Evolutionary conservation across 768 basidiomycete genomes (phyloP).

Genomic region (Rhizopogon rudus): DNA sequence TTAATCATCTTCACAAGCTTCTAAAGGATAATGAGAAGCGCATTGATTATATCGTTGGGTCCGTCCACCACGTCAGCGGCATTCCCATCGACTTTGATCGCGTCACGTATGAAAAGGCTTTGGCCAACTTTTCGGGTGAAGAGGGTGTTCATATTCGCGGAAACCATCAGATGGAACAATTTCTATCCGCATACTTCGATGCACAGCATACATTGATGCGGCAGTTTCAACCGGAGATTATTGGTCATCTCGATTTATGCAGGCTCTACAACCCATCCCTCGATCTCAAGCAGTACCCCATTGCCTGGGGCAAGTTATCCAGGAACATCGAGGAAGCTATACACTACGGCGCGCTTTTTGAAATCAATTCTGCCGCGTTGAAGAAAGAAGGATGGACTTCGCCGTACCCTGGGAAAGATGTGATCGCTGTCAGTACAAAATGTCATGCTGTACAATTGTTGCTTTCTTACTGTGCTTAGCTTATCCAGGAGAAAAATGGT

Average conservation of each 20-base stretch:
- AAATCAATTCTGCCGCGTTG: conserved; percentile 89
- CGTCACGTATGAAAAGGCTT: conserved; percentile 57
- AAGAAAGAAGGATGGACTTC: conserved; percentile 79
- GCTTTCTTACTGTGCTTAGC: conserved; percentile 36
- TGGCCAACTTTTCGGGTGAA: conserved; percentile 37
- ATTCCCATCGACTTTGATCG: conserved; percentile 92
- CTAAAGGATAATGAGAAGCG: conserved; percentile 41
- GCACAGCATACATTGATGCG: conserved; percentile 70
- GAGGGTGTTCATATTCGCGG: conserved; percentile 17
- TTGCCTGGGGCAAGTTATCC: conserved; percentile 59
- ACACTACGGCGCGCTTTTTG: conserved; percentile 86
- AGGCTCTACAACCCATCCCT: conserved; percentile 73
- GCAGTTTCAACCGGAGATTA: conserved; percentile 76
- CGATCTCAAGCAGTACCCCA: conserved; percentile 48
- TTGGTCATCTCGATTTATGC: conserved; percentile 94
- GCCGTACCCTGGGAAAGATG: conserved; percentile 78
- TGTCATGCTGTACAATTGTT: conserved; percentile 7
- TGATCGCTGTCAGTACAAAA: conserved; percentile 55
- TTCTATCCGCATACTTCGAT: conserved; percentile 77
- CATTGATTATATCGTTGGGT: conserved; percentile 90
- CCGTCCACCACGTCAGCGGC: conserved; percentile 84
- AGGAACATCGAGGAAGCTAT: conserved; percentile 73
- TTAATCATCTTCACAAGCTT: conserved; percentile 50
- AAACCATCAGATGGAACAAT: conserved; percentile 33
- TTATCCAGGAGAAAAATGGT: conserved; percentile 65